phyloP scores from a whole-genome alignment of 495 filamentous ascomycete species.

The Gamarada debralockiae region DNA sequence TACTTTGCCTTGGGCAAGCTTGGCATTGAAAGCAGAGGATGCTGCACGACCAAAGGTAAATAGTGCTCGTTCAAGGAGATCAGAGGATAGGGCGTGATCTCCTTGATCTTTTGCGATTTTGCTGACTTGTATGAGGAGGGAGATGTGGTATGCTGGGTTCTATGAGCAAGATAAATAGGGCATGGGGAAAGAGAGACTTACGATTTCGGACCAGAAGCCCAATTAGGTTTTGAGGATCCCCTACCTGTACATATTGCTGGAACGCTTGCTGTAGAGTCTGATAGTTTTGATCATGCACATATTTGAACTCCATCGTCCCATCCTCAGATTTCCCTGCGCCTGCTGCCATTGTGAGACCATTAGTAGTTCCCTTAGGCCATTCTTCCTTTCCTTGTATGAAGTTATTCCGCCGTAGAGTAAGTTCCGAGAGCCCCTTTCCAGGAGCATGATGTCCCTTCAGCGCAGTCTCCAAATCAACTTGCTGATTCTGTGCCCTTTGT shows the following conservation, averaged over 20 bases:
- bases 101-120: slow-evolving; percentile 87
- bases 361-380: slow-evolving; percentile 79
- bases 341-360: slow-evolving; percentile 81
- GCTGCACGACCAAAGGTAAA: slow-evolving; percentile 88
- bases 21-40: slow-evolving; percentile 70
- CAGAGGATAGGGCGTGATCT: slow-evolving; percentile 78
- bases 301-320: slow-evolving; percentile 61
- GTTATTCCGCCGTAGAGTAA: slow-evolving; percentile 69
- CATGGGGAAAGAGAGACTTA: slow-evolving; percentile 19
- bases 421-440: slow-evolving; percentile 60
- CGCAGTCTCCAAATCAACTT: slow-evolving; percentile 66
- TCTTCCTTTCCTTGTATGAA: slow-evolving; percentile 88
- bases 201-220: slow-evolving; percentile 39
- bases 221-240: slow-evolving; percentile 66
- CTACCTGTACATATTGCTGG: slow-evolving; percentile 70
- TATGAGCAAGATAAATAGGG: slow-evolving; percentile 13
- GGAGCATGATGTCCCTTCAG: slow-evolving; percentile 59
- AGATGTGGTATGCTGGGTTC: slow-evolving; percentile 72
- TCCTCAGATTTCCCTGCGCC: slow-evolving; percentile 43
- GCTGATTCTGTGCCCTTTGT: slow-evolving; percentile 39
- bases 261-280: slow-evolving; percentile 73
- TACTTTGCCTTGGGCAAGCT: slow-evolving; percentile 74
- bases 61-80: slow-evolving; percentile 85
- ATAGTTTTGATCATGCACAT: slow-evolving; percentile 74
- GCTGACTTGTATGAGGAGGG: slow-evolving; percentile 87